Percentiles rank a stretch among this genome's conserved stretches.
phyloP scores from a whole-genome alignment of 176 grass and related monocot genomes.

The Aegilops sharonensis region DNA sequence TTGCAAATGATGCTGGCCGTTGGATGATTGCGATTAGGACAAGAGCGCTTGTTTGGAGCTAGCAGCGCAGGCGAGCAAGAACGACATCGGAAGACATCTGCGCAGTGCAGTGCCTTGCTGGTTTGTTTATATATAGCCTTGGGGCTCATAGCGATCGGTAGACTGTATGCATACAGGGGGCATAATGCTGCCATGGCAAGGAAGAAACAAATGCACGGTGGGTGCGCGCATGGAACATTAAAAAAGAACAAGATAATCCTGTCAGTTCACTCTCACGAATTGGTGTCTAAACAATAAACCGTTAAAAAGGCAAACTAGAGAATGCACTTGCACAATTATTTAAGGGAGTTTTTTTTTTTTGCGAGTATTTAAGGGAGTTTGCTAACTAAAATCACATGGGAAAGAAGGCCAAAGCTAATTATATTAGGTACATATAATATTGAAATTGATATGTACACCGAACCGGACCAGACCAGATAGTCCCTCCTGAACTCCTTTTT shows the following conservation, averaged over 20 bases:
- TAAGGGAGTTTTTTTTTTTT: neutral
- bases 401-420: neutral
- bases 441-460: neutral
- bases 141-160: neutral
- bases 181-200: neutral
- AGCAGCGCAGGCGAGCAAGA: neutral
- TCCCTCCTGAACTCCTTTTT: neutral
- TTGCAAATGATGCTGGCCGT: slow-evolving; percentile 36
- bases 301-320: neutral
- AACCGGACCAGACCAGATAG: neutral
- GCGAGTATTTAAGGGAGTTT: neutral
- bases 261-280: neutral
- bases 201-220: neutral
- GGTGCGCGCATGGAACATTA: neutral
- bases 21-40: slow-evolving; percentile 30
- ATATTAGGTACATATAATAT: neutral
- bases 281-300: neutral
- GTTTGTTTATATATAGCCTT: neutral
- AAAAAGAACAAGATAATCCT: neutral
- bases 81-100: slow-evolving; percentile 1
- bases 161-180: neutral
- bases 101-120: neutral
- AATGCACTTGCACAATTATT: neutral
- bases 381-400: neutral
- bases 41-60: slow-evolving; percentile 21